These are phyloP conservation scores for Furcasterigmium furcatum DNA, from an alignment of 2,329 filamentous ascomycete species.

Conservation along the genomic window DNA sequence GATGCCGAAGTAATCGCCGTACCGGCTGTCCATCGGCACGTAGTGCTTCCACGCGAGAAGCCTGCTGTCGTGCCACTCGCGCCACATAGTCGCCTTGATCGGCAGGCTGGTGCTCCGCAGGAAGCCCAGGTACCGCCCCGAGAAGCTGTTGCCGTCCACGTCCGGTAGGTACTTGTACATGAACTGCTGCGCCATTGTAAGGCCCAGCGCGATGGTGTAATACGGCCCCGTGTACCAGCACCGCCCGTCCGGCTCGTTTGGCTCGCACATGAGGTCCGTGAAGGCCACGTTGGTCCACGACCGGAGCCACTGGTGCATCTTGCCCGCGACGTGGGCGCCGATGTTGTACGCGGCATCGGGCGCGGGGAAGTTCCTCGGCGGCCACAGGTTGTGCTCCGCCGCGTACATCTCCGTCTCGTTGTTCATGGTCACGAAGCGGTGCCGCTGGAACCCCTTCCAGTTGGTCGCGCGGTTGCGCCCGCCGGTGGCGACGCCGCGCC, in stretches of 20 bases:
- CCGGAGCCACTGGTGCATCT: conserved; percentile 47
- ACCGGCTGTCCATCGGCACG: conserved; percentile 74
- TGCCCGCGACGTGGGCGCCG: conserved; percentile 36
- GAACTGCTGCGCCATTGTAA: conserved; percentile 51
- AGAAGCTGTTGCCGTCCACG: conserved; percentile 73
- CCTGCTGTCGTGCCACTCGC: conserved; percentile 77
- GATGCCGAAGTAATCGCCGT: conserved; percentile 68
- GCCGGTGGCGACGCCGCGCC: conserved; percentile 67
- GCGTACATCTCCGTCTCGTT: conserved; percentile 57
- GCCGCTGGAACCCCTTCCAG: conserved; percentile 72
- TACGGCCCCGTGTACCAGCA: conserved; percentile 48
- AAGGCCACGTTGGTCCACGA: conserved; percentile 49
- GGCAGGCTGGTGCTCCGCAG: conserved; percentile 66
- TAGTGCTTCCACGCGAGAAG: conserved; percentile 78
- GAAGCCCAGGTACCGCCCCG: conserved; percentile 66
- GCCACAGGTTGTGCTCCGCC: conserved; percentile 40
- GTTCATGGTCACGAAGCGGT: conserved; percentile 71
- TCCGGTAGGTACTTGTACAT: conserved; percentile 69
- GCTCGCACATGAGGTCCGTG: conserved; percentile 50
- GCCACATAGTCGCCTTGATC: conserved; percentile 75
- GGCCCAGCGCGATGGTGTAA: conserved; percentile 33
- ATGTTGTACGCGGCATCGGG: conserved; percentile 45
- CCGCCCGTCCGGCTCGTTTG: conserved; percentile 26
- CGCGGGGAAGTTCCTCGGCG: conserved; percentile 50
- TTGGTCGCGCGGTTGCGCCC: conserved; percentile 56